Evolutionary conservation across 257 asterid species (phyloP), one percentile per base, ranked within the genome.

Genomic region (Jasminum sambac): DNA sequence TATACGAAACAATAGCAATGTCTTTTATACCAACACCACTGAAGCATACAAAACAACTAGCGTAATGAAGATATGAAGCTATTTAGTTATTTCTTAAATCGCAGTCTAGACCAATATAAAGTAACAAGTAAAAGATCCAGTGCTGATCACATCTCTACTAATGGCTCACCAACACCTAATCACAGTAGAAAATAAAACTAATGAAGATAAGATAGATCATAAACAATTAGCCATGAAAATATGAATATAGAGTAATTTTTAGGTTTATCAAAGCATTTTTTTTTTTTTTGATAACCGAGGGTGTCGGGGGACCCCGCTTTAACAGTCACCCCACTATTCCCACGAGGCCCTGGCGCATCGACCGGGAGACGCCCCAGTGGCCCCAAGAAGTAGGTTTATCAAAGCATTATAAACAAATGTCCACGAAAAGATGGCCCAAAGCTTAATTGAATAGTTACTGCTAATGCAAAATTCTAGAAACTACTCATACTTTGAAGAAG

Each of bases 401-500:
- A 46, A 34, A 63, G 26, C 66, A 63, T 10, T 52, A 11, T 12
- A 55, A 6, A 57, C 55, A 21, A 37, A 41, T 37, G 39, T 17
- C 40, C 52, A 57, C 24, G 40, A 12, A 43, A 71, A 68, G 41
- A 69, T 42, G 66, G 26, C n/a, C 42, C 30, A 19, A 1, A 24
- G 26, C 11, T 55, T 62, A 42, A 23, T 61, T 60, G 59, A 43
- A 11, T 36, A 26, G 60, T 64, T 71, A 67, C 68, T 16, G 30
- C 74, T 23, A 55, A 23, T 55, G 40, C 73, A 63, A 68, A 77
- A 73, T 68, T 50, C 71, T 60, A 70, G 13, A 65, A 78, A 72
- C 34, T 55, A 70, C 48, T 81, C 73, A 79, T 81, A 90, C 98
- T 79, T 88, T 92, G 84, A 87, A 92, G 85, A 87, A 65, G 78